phyloP scores from a whole-genome alignment of 192 early-diverging fungal genomes.

The Rhizoclosmatium sp. region DNA sequence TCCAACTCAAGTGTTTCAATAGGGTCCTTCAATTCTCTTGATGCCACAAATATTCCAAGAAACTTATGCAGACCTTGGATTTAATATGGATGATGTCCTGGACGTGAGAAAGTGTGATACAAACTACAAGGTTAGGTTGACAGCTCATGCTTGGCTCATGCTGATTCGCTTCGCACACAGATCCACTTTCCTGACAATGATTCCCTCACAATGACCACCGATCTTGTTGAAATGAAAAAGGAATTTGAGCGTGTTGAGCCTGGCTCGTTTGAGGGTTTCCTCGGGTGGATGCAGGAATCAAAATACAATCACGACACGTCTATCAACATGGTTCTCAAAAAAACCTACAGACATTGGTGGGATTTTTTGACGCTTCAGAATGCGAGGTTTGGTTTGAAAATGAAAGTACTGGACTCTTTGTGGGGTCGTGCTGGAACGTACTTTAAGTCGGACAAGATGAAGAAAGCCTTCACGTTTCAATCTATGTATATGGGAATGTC shows the following conservation, averaged over 20 bases:
- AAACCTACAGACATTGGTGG: conserved; percentile 55
- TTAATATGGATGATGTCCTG: conserved; percentile 52
- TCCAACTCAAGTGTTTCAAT: neutral
- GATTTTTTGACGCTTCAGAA: conserved; percentile 56
- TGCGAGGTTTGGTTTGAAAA: conserved; percentile 43
- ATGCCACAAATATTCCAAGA: conserved; percentile 64
- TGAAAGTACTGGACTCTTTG: conserved; percentile 55
- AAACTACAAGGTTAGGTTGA: conserved; percentile 49
- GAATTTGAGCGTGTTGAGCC: conserved; percentile 62
- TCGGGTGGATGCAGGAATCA: conserved; percentile 48
- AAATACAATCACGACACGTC: conserved; percentile 61
- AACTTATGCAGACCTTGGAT: conserved; percentile 57
- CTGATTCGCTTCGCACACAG: conserved; percentile 1
- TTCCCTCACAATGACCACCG: conserved; percentile 53
- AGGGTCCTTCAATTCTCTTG: conserved; percentile 63
- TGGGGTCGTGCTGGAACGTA: conserved; percentile 52
- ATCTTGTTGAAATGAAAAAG: conserved; percentile 56
- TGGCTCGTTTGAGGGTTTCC: conserved; percentile 49
- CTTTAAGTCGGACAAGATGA: conserved; percentile 60
- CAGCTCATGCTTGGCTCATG: neutral
- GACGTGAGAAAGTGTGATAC: conserved; percentile 56
- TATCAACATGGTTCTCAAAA: conserved; percentile 51
- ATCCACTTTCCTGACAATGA: conserved; percentile 63
- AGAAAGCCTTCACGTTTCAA: conserved; percentile 67
- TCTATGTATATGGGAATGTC: conserved; percentile 75